phyloP scores from a whole-genome alignment of 2,329 filamentous ascomycete species.

The Alternaria gansuensis region DNA sequence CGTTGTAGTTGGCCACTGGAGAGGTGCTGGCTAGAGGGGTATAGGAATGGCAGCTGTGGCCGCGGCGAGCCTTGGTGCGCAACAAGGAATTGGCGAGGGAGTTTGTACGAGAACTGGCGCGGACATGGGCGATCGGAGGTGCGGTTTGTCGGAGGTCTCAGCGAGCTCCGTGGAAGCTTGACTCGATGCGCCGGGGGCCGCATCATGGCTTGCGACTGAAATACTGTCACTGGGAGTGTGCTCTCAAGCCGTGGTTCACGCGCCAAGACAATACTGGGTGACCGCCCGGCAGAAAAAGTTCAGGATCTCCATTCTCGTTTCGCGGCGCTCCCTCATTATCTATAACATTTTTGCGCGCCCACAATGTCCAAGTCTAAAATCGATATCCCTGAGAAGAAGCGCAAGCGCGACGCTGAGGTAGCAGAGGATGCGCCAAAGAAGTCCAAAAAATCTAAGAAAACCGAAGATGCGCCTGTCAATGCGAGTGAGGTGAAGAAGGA shows the following conservation, averaged over 20 bases:
- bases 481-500: conserved; percentile 32
- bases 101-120: conserved; percentile 68
- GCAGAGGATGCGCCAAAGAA: conserved; percentile 41
- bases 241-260: conserved; percentile 25
- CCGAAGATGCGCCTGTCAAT: conserved; percentile 28
- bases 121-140: conserved; percentile 34
- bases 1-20: conserved; percentile 65
- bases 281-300: conserved; percentile 37
- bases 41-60: conserved; percentile 72
- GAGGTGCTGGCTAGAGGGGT: conserved; percentile 59
- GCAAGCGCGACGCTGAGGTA: conserved; percentile 46
- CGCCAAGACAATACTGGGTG: conserved; percentile 29
- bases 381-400: conserved; percentile 44
- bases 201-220: conserved; percentile 38
- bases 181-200: conserved; percentile 40
- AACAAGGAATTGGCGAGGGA: conserved; percentile 61
- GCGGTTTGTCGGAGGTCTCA: conserved; percentile 32
- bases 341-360: conserved; percentile 19
- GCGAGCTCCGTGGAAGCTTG: conserved; percentile 38
- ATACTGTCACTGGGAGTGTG: conserved; percentile 20
- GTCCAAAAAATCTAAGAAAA: conserved; percentile 45
- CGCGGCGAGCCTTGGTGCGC: conserved; percentile 57
- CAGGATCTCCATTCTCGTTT: conserved; percentile 34
- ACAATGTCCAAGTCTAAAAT: conserved; percentile 36
- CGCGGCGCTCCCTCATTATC: conserved; percentile 22